phyloP scores from a whole-genome alignment of 768 basidiomycete species.

The Tulasnella sp. region DNA sequence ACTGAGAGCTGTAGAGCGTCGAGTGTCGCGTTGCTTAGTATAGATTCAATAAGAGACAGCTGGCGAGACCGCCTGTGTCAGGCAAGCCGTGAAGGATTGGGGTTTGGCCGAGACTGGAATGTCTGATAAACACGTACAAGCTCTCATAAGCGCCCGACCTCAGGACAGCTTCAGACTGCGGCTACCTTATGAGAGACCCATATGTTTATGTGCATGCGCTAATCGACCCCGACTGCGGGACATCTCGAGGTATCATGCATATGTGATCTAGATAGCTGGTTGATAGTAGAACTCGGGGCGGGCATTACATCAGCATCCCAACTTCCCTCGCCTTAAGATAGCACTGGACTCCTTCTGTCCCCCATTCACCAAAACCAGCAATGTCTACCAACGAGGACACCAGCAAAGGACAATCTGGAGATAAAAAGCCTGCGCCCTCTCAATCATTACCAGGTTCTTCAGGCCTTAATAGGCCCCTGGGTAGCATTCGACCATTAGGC shows the following conservation, averaged over 20 bases:
- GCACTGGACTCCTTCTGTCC: not conserved
- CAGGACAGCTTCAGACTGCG: not conserved
- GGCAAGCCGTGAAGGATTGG: not conserved
- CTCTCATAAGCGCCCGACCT: not conserved
- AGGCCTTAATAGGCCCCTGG: not conserved
- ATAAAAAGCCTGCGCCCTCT: not conserved
- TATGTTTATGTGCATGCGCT: not conserved
- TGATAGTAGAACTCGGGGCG: not conserved
- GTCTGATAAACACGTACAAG: constrained; percentile 5
- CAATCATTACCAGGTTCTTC: not conserved
- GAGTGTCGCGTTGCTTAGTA: not conserved
- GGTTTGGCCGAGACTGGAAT: constrained; percentile 6
- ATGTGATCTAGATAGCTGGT: not conserved
- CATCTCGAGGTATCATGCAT: not conserved
- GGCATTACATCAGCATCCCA: not conserved
- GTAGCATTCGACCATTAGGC: not conserved
- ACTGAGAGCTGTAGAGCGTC: not conserved
- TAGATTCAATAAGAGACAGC: not conserved
- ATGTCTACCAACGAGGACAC: not conserved
- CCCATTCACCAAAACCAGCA: not conserved
- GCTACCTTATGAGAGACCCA: not conserved
- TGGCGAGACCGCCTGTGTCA: not conserved
- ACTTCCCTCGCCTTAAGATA: not conserved
- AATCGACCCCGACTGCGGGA: not conserved
- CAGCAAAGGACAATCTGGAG: not conserved